phyloP scores from a whole-genome alignment of 1,139 yeast species.

The Scheffersomyces segobiensis region DNA sequence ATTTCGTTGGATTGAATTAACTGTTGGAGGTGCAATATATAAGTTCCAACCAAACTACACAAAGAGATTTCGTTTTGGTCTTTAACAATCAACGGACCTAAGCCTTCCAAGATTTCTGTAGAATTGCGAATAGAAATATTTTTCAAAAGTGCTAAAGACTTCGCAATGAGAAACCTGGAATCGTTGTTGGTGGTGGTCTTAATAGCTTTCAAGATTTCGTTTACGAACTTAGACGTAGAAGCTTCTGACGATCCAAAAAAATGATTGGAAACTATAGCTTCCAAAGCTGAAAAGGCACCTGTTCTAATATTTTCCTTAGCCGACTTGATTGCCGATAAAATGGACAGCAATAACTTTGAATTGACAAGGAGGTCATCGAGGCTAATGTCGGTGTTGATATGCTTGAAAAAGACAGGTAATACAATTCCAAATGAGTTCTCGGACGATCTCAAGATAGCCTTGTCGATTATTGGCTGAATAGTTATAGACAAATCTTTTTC shows the following conservation, averaged over 20 bases:
- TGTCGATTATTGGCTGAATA: slow-evolving; percentile 67
- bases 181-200: slow-evolving; percentile 70
- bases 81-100: slow-evolving; percentile 58
- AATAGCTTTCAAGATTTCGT: slow-evolving; percentile 56
- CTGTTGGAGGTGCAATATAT: slow-evolving; percentile 41
- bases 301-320: slow-evolving; percentile 64
- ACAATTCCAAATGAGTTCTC: slow-evolving; percentile 63
- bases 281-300: slow-evolving; percentile 50
- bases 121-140: slow-evolving; percentile 9
- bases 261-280: slow-evolving; percentile 19
- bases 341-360: slow-evolving; percentile 57
- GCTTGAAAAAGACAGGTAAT: slow-evolving; percentile 48
- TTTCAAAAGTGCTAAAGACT: slow-evolving; percentile 12
- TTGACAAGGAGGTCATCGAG: slow-evolving; percentile 27
- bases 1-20: slow-evolving; percentile 4
- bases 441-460: slow-evolving; percentile 78
- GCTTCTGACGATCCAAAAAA: slow-evolving; percentile 15
- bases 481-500: slow-evolving; percentile 40
- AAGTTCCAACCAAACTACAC: slow-evolving; percentile 48
- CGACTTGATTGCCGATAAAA: slow-evolving; percentile 69
- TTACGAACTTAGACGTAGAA: slow-evolving; percentile 28
- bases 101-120: slow-evolving; percentile 37
- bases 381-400: slow-evolving; percentile 25
- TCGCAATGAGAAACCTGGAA: slow-evolving; percentile 44
- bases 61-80: slow-evolving; percentile 77